Percentiles rank a stretch among this genome's conserved stretches.
phyloP scores from a whole-genome alignment of 352 stramenopile genomes.

The Phytophthora fragariaefolia region DNA sequence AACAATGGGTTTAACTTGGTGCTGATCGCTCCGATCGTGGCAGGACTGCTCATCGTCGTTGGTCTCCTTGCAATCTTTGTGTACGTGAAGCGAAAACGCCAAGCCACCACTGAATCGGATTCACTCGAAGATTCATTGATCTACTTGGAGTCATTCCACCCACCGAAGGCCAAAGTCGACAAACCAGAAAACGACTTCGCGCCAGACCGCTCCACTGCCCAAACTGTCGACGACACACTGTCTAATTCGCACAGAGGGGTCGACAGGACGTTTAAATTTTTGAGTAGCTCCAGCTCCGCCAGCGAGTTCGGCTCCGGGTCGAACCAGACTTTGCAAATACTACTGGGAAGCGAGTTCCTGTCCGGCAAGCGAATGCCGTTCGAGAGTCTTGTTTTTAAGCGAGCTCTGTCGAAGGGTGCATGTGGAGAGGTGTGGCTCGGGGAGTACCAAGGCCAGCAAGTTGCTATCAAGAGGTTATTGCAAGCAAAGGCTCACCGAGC shows the following conservation, averaged over 20 bases:
- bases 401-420: not conserved
- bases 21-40: not conserved
- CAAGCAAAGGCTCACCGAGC: not conserved
- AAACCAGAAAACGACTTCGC: not conserved
- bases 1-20: slow-evolving; percentile 1
- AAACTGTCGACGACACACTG: not conserved
- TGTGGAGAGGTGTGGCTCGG: not conserved
- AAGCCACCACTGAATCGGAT: not conserved
- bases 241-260: not conserved
- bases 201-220: not conserved
- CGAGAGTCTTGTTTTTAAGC: slow-evolving; percentile 1
- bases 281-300: not conserved
- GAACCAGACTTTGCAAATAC: not conserved
- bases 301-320: not conserved
- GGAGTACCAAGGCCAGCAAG: not conserved
- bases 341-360: not conserved
- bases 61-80: not conserved
- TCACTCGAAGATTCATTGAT: not conserved
- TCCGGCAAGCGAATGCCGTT: not conserved
- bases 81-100: not conserved
- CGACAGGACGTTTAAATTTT: not conserved
- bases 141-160: not conserved
- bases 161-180: not conserved
- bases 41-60: not conserved
- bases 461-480: not conserved